Evolutionary conservation across 768 basidiomycete genomes (phyloP), one percentile per base, ranked within the genome.

Genomic region (Calocera viscosa): DNA sequence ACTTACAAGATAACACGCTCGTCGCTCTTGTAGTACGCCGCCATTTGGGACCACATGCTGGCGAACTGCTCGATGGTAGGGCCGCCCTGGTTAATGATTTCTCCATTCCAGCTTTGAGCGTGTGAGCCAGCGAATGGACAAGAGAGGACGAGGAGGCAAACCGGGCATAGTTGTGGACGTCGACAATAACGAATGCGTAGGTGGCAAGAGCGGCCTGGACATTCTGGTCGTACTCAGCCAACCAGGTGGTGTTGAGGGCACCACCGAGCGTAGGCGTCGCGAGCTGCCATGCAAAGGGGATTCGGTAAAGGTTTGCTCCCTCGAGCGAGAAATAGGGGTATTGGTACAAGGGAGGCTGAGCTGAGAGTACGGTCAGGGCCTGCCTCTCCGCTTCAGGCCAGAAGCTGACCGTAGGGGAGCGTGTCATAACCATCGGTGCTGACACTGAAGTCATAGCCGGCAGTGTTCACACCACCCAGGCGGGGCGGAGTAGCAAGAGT

Each of bases 161-260:
- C n/a, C 84, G 78, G 11, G 82, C 84, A 69, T 84, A 84, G 76
- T 85, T 84, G 75, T 84, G 84, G 77, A 84, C 68, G 72, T 83
- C 83, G 39, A 84, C 72, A 68, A 84, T 83, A 64, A 80, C 82
- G 69, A 80, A 80, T 30, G 78, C 78, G 32, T 77, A 76, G 0
- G 81, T 76, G n/a, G 72, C 73, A 47, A 83, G 74, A 32, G 78
- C 79, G 28, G 79, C 76, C 69, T 82, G 80, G 12, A 84, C 83
- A 28, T 81, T 80, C 17, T 71, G 72, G 69, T 84, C 81, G 71
- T 83, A 84, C 14, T 71, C 69, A 12, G 75, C 72, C 71, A 83
- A 79, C 75, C 80, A 82, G 24, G 70, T 76, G n/a, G 73, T 68
- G 72, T 80, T 74, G 70, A 84, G 79, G 16, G 77, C 71, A 1